phyloP scores from a whole-genome alignment of 352 stramenopile species.

The Ophiocytium majus region DNA sequence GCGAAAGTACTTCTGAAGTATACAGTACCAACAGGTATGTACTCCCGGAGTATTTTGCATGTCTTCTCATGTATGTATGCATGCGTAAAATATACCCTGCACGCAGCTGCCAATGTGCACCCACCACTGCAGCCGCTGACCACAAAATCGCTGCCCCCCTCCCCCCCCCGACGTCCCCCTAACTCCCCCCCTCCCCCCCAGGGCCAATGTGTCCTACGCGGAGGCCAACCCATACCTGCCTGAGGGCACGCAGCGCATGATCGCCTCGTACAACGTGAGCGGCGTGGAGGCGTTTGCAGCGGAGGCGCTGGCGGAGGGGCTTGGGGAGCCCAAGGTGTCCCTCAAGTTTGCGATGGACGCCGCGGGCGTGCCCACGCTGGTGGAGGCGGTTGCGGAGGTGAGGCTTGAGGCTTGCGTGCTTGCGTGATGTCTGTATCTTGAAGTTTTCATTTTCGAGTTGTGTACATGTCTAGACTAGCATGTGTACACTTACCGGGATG shows the following conservation, averaged over 20 bases:
- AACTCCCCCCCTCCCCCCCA: conserved; percentile 18
- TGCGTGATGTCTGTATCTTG: no score
- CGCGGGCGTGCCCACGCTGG: conserved; percentile 41
- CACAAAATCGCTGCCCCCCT: neutral
- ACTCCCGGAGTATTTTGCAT: no score
- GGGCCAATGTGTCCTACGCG: conserved; percentile 50
- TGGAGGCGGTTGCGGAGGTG: conserved; percentile 43
- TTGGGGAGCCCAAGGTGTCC: conserved; percentile 46
- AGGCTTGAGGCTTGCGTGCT: no score
- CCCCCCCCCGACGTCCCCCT: neutral
- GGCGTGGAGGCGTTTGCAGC: conserved; percentile 49
- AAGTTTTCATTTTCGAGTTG: no score
- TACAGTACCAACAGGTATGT: no score
- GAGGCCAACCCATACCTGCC: conserved; percentile 40
- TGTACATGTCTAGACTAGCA: no score
- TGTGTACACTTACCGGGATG: no score
- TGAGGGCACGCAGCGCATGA: conserved; percentile 49
- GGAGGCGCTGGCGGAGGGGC: conserved; percentile 49
- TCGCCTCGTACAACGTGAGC: conserved; percentile 48
- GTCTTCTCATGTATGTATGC: no score
- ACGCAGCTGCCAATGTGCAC: neutral
- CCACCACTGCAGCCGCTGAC: neutral
- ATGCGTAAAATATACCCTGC: neutral
- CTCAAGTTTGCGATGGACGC: conserved; percentile 43
- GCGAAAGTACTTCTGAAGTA: no score